phyloP scores from a whole-genome alignment of 139 green algal species.

The Asterochloris erici region DNA sequence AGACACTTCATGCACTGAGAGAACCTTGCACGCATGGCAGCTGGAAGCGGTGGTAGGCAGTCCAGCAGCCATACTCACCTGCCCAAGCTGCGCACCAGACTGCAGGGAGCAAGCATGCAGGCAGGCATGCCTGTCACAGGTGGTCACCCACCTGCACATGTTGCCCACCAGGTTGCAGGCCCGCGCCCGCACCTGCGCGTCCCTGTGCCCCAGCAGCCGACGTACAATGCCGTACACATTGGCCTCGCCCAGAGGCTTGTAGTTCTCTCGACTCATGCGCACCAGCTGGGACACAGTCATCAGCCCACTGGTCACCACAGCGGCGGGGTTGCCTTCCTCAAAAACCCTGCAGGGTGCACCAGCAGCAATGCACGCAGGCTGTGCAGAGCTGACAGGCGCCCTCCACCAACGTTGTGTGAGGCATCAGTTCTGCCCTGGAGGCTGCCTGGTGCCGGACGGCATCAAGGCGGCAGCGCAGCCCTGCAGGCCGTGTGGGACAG shows the following conservation, averaged over 20 bases:
- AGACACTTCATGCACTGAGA: too few species aligned
- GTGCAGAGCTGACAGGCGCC: too few species aligned
- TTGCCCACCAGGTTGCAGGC: slow-evolving; percentile 92
- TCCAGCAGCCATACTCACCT: slow-evolving; percentile 15
- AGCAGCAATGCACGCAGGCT: neutral
- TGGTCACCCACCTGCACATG: slow-evolving; percentile 61
- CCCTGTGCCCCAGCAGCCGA: slow-evolving; percentile 54
- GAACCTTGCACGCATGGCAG: too few species aligned
- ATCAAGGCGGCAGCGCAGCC: too few species aligned
- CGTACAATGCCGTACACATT: slow-evolving; percentile 21
- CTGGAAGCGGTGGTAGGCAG: too few species aligned
- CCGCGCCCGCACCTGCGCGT: slow-evolving; percentile 75
- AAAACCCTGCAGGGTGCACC: slow-evolving; percentile 23
- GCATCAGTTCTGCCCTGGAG: slow-evolving; percentile 11
- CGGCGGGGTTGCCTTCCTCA: slow-evolving; percentile 25
- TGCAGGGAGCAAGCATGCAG: too few species aligned
- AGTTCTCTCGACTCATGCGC: slow-evolving; percentile 38
- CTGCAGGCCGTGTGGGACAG: too few species aligned
- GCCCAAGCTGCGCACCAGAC: too few species aligned
- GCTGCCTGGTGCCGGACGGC: neutral
- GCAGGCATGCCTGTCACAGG: too few species aligned
- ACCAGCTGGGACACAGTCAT: slow-evolving; percentile 70
- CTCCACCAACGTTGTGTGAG: too few species aligned
- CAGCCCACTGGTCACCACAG: slow-evolving; percentile 57
- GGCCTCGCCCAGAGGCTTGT: slow-evolving; percentile 32